Percentiles rank a stretch among this genome's conserved stretches.
phyloP scores from a whole-genome alignment of 495 filamentous ascomycete species.

The Xylaria grammica region DNA sequence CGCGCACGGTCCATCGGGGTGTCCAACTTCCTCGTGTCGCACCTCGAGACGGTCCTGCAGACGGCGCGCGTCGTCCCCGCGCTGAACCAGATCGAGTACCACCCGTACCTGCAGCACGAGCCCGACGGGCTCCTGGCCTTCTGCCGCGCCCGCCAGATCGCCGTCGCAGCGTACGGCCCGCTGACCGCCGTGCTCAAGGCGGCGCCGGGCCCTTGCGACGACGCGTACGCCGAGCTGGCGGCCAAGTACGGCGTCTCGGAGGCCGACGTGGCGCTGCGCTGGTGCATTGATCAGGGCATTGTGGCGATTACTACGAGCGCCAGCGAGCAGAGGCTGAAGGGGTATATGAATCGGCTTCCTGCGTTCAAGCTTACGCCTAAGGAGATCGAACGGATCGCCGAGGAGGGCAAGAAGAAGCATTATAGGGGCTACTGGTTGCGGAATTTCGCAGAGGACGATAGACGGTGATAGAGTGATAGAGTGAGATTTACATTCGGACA shows the following conservation, averaged over 20 bases:
- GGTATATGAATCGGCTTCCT: constrained; percentile 64
- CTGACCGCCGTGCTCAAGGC: constrained; percentile 70
- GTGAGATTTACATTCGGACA: background rate
- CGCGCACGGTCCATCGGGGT: constrained; percentile 81
- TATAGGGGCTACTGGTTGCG: constrained; percentile 70
- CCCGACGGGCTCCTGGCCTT: constrained; percentile 58
- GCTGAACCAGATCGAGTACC: constrained; percentile 89
- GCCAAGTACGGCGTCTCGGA: constrained; percentile 78
- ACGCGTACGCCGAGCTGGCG: constrained; percentile 62
- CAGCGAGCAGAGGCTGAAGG: constrained; percentile 71
- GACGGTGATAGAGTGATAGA: constrained; percentile 43
- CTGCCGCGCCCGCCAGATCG: constrained; percentile 71
- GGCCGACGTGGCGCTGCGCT: constrained; percentile 73
- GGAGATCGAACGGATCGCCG: constrained; percentile 71
- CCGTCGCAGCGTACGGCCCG: constrained; percentile 70
- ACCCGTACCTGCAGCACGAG: constrained; percentile 82
- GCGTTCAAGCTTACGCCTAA: constrained; percentile 71
- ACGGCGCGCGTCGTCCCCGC: constrained; percentile 68
- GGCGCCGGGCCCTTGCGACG: constrained; percentile 70
- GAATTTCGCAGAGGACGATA: constrained; percentile 65
- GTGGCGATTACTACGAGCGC: constrained; percentile 79
- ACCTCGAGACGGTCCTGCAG: constrained; percentile 71
- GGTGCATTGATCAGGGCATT: constrained; percentile 79
- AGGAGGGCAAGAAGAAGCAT: constrained; percentile 68
- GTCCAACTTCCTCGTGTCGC: constrained; percentile 73